Percentiles rank a stretch among this genome's conserved stretches.
Conservation (phyloP, 768 basidiomycete species). For the Leccinum uliginosum region DNA sequence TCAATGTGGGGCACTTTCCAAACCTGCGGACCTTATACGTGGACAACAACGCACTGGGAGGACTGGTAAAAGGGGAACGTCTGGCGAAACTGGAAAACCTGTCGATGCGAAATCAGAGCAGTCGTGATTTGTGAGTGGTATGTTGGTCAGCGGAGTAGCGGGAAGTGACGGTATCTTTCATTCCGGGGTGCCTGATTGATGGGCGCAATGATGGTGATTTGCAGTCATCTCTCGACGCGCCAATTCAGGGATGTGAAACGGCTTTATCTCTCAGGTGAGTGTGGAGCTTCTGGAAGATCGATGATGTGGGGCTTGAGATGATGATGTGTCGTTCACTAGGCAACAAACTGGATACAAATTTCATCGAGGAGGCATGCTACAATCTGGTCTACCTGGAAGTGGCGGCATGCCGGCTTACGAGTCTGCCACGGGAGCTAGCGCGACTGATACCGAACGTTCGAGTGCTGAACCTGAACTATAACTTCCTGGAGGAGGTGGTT, state of each 20-base stretch:
- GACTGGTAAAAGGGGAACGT: conserved; percentile 50
- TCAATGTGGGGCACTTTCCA: conserved; percentile 61
- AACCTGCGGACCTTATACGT: conserved; percentile 87
- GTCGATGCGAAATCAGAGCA: conserved; percentile 85
- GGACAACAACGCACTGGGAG: conserved; percentile 71
- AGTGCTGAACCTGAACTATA: conserved; percentile 94
- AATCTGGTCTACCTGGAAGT: conserved; percentile 90
- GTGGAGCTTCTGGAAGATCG: conserved; percentile 11
- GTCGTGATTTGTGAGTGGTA: conserved; percentile 64
- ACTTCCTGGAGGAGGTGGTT: conserved; percentile 78
- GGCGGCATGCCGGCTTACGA: conserved; percentile 77
- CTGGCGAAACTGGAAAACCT: conserved; percentile 81
- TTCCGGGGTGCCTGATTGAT: conserved; percentile 35
- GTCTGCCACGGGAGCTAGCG: conserved; percentile 66
- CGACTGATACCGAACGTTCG: conserved; percentile 77
- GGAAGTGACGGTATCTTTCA: conserved; percentile 37
- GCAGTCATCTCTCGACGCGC: conserved; percentile 43
- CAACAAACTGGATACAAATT: conserved; percentile 59
- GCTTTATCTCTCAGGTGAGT: conserved; percentile 89
- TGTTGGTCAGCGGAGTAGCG: conserved; percentile 19
- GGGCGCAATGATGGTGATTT: conserved; percentile 31
- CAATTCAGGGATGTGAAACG: conserved; percentile 91
- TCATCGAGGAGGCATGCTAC: conserved; percentile 74
- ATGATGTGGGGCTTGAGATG: conserved; percentile 16
- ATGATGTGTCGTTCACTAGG: conserved; percentile 44